phyloP scores from a whole-genome alignment of 2,329 filamentous ascomycete species.

The Xylariaceae sp. region DNA sequence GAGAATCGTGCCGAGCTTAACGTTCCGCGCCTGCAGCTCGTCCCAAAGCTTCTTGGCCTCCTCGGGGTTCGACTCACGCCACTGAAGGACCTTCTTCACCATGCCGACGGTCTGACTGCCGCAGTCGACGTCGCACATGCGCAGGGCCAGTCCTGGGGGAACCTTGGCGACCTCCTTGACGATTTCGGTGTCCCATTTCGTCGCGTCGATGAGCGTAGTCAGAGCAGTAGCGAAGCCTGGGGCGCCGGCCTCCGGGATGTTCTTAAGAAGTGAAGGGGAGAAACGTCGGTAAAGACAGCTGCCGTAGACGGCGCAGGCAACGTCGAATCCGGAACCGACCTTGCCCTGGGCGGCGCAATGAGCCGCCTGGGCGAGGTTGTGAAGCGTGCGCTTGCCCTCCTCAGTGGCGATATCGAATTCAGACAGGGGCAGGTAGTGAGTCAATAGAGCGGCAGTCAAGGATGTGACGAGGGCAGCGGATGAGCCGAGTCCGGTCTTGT shows the following conservation, averaged over 20 bases:
- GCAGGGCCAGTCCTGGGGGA: constrained; percentile 66
- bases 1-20: constrained; percentile 63
- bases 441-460: constrained; percentile 69
- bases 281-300: constrained; percentile 91
- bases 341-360: constrained; percentile 97
- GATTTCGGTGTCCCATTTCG: constrained; percentile 74
- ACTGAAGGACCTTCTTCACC: constrained; percentile 86
- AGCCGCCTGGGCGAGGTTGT: constrained; percentile 89
- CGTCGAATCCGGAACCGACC: constrained; percentile 91
- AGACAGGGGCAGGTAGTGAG: constrained; percentile 61
- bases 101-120: constrained; percentile 90
- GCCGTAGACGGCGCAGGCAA: constrained; percentile 87
- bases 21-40: constrained; percentile 67
- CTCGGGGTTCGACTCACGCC: constrained; percentile 61
- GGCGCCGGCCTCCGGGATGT: constrained; percentile 60
- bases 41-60: constrained; percentile 70
- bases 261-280: constrained; percentile 67
- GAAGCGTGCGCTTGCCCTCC: constrained; percentile 57
- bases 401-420: constrained; percentile 54
- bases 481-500: constrained; percentile 94
- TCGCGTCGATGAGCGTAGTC: constrained; percentile 58
- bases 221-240: constrained; percentile 63
- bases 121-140: constrained; percentile 96
- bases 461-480: constrained; percentile 91
- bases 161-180: constrained; percentile 63